Base-by-base conservation (phyloP, 2,329 filamentous ascomycete species). In the Ascochyta clinopodiicola region DNA sequence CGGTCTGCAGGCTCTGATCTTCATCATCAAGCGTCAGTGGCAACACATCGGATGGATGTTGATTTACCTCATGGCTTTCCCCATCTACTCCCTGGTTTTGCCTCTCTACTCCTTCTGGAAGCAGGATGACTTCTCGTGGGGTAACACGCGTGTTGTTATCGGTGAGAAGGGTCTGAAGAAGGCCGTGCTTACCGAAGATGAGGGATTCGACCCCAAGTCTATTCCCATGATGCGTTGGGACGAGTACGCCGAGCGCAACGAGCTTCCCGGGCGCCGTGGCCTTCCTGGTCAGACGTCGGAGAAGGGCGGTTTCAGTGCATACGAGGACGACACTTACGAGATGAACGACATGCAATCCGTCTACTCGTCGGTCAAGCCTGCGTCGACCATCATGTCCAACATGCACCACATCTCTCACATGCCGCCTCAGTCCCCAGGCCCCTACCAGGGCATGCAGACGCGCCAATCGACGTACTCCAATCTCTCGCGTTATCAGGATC, bases 21-120 rank as follows among this genome's bases (percentile, higher is more conserved):
- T 99, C 80, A 92, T 98, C 66, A 82, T 98, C 68, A 97, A 96
- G 81, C 85, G 95, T 47, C 92, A 98, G 77, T 99, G 95, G 95
- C 93, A 99, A 75, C 94, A 98, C 73, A 86, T 99, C 58, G 95
- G 95, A 65, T 99, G 95, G 95, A 98, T 99, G 93, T 89, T 99
- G 63, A 98, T 99, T 73, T 99, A 99, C 79, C 84, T 99, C 60
- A 67, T 96, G n/a, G 95, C 95, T 2, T 97, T 90, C 81, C 95
- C 95, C 0, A 90, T 99, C 66, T 97, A 94, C 81, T 95, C 89
- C 4, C 91, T 99, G 68, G 74, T 96, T 60, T 84, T 99, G 12
- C 95, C 95, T 0, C 80, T 99, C 61, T 99, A 98, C 81, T 96
- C 94, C 0, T 99, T 99, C 88, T 99, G 95, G 95, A 96, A 97